A percentile compares a stretch with the other conserved stretches of the same genome.
Conservation (phyloP, 495 filamentous ascomycete genomes). For the Recurvomyces mirabilis region DNA sequence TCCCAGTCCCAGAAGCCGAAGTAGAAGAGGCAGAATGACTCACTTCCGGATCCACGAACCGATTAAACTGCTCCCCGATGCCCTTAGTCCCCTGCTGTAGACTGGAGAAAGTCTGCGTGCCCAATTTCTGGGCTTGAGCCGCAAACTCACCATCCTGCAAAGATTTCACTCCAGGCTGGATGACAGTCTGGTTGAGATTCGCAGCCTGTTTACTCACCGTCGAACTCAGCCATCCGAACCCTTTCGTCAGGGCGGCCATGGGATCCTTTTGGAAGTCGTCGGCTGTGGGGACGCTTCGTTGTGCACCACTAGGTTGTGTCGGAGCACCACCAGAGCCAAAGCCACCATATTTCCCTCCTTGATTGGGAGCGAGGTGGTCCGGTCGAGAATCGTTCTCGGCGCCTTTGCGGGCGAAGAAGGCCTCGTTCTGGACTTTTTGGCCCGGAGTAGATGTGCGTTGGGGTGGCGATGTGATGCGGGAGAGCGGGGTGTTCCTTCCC, state of each 20-base stretch:
- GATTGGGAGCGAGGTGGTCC: constrained; percentile 63
- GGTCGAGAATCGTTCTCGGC: constrained; percentile 65
- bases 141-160: constrained; percentile 61
- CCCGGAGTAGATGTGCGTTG: constrained; percentile 25
- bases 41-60: constrained; percentile 66
- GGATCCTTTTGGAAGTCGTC: constrained; percentile 88
- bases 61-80: constrained; percentile 64
- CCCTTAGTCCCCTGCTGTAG: constrained; percentile 55
- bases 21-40: constrained; percentile 4
- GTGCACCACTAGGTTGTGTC: constrained; percentile 27
- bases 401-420: constrained; percentile 79
- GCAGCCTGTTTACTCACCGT: constrained; percentile 81
- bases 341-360: constrained; percentile 84
- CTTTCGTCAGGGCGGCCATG: constrained; percentile 74
- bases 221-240: constrained; percentile 85
- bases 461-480: constrained; percentile 1
- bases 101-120: constrained; percentile 51
- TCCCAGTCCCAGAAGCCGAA: too few relatives aligned
- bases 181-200: constrained; percentile 74
- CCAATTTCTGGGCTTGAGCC: constrained; percentile 63
- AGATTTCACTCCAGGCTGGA: constrained; percentile 82
- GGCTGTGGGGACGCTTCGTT: constrained; percentile 47
- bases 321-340: constrained; percentile 65
- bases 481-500: constrained; percentile 14
- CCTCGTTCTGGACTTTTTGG: constrained; percentile 62